phyloP scores from a whole-genome alignment of 2,329 filamentous ascomycete species.

The Delphinella strobiligena region DNA sequence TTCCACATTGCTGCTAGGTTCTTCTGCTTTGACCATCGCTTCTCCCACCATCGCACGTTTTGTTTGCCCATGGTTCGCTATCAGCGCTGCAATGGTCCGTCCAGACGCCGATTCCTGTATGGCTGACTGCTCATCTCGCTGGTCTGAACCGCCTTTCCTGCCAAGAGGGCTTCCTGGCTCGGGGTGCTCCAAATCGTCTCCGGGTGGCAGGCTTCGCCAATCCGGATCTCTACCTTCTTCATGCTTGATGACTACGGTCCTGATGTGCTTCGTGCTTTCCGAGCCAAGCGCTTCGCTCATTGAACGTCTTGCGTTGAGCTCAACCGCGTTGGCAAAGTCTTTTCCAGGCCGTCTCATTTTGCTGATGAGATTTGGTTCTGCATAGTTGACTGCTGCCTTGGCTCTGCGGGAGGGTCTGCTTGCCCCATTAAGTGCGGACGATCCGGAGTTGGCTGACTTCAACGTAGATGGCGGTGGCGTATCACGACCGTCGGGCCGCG shows the following conservation, averaged over 20 bases:
- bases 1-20: constrained; percentile 14
- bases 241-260: constrained; percentile 15
- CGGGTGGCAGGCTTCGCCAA: constrained; percentile 13
- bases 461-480: constrained; percentile 19
- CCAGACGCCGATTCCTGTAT: not conserved
- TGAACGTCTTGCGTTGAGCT: not conserved
- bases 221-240: constrained; percentile 18
- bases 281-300: constrained; percentile 1
- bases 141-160: constrained; percentile 9
- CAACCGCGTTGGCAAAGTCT: constrained; percentile 34
- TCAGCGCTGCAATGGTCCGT: constrained; percentile 10
- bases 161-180: constrained; percentile 13
- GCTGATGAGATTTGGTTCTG: constrained; percentile 34
- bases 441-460: constrained; percentile 13
- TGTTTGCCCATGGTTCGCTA: no score
- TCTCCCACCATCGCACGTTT: no score
- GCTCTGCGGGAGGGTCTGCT: constrained; percentile 32
- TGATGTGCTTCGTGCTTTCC: constrained; percentile 1
- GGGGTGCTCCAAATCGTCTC: not conserved
- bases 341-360: constrained; percentile 39
- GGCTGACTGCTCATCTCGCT: constrained; percentile 1
- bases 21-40: constrained; percentile 6
- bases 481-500: constrained; percentile 32
- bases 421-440: constrained; percentile 13
- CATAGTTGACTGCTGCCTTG: constrained; percentile 35